These are phyloP conservation scores for Rozella allomycis DNA, from an alignment of 371 early-diverging fungal genomes.

Conservation along the genomic window DNA sequence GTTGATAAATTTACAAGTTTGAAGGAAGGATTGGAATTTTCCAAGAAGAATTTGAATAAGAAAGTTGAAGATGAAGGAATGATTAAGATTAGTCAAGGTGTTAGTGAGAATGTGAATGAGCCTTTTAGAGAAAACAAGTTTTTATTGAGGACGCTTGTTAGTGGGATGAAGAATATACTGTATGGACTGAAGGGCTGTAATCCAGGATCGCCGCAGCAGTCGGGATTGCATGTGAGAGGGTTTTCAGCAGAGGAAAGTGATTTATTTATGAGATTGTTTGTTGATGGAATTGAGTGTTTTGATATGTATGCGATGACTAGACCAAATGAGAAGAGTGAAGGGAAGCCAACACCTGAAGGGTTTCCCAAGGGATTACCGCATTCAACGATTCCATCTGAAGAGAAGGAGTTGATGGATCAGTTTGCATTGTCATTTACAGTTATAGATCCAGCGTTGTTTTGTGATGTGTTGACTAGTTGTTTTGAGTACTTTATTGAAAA, in stretches of 20 bases:
- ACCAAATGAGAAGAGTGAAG: too few relatives aligned
- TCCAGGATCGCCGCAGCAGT: conserved; percentile 24
- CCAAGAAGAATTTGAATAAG: neutral
- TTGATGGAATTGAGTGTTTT: too few relatives aligned
- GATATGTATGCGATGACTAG: too few relatives aligned
- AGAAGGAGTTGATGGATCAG: conserved; percentile 72
- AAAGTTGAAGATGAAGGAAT: neutral
- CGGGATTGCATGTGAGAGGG: too few relatives aligned
- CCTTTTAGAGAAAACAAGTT: conserved; percentile 24
- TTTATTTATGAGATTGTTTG: too few relatives aligned
- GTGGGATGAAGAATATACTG: conserved; percentile 60
- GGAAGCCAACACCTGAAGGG: too few relatives aligned
- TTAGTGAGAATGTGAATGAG: neutral
- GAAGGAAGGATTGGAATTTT: conserved; percentile 3
- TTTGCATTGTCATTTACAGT: conserved; percentile 68
- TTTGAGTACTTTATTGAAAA: conserved; percentile 63
- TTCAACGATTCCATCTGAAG: conserved; percentile 42
- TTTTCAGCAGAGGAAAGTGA: too few relatives aligned
- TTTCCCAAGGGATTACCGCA: too few relatives aligned
- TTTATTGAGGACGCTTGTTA: conserved; percentile 59
- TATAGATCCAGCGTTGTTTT: conserved; percentile 76
- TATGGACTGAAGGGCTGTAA: conserved; percentile 48
- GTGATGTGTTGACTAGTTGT: conserved; percentile 77
- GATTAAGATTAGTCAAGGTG: neutral
- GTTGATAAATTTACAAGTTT: conserved; percentile 49